These are phyloP conservation scores for Pyrenophora teres DNA, from an alignment of 2,329 filamentous ascomycete species.

Conservation along the genomic window DNA sequence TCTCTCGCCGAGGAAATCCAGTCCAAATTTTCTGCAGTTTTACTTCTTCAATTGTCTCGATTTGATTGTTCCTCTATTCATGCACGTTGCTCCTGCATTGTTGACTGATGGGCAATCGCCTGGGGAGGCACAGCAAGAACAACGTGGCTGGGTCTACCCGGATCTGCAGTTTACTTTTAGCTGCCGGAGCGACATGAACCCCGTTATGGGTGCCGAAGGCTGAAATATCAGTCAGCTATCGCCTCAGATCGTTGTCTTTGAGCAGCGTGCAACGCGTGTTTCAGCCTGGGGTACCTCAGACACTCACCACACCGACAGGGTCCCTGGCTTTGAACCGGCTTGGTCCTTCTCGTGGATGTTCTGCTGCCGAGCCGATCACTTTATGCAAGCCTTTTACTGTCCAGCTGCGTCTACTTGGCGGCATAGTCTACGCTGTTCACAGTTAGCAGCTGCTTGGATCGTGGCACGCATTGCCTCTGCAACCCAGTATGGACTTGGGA, in stretches of 20 bases:
- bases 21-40: too few species aligned
- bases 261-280: slow-evolving; percentile 18
- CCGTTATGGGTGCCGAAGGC: not conserved
- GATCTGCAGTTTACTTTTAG: not conserved
- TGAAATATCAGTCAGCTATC: slow-evolving; percentile 2
- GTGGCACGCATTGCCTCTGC: slow-evolving; percentile 9
- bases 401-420: slow-evolving; percentile 5
- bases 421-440: not conserved
- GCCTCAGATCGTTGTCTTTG: slow-evolving; percentile 8
- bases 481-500: slow-evolving; percentile 3
- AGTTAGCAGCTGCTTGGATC: slow-evolving; percentile 6
- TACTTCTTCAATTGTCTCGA: not conserved
- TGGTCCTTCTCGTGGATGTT: not conserved
- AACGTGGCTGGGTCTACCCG: not conserved
- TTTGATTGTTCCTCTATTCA: not conserved
- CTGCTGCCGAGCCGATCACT: slow-evolving; percentile 14
- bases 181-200: not conserved
- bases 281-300: slow-evolving; percentile 32
- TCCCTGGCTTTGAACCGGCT: slow-evolving; percentile 17
- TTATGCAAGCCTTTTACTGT: slow-evolving; percentile 13
- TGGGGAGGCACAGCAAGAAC: not conserved
- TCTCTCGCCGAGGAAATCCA: too few species aligned
- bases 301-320: slow-evolving; percentile 18
- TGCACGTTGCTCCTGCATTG: not conserved
- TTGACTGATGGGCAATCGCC: not conserved